Evolutionary conservation across 257 asterid species (phyloP).

Genomic region (Nicotiana attenuata): DNA sequence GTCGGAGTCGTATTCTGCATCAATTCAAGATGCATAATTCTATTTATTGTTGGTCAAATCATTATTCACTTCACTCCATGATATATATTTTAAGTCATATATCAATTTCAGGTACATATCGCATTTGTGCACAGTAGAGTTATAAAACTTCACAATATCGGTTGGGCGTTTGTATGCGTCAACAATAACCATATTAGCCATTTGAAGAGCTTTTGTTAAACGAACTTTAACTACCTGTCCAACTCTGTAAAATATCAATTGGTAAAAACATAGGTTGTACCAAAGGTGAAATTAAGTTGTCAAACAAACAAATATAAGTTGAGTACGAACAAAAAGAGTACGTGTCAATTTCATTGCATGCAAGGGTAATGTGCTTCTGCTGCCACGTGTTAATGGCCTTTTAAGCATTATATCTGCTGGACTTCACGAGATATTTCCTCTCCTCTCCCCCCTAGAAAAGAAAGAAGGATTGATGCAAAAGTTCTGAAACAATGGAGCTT

Average conservation of each 20-base stretch:
- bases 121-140: background rate
- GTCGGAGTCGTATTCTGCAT: background rate
- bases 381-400: background rate
- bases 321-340: background rate
- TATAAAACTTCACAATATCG: background rate
- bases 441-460: background rate
- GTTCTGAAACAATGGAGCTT: background rate
- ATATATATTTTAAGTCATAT: background rate
- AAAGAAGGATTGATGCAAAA: background rate
- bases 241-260: too few relatives aligned
- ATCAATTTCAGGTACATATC: background rate
- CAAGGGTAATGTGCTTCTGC: background rate
- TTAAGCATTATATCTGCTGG: too few relatives aligned
- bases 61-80: background rate
- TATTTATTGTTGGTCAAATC: background rate
- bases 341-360: conserved; percentile 3
- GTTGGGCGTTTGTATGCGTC: background rate
- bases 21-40: background rate
- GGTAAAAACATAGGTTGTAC: too few relatives aligned
- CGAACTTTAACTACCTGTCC: background rate
- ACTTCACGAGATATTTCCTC: background rate
- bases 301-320: too few relatives aligned
- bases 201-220: background rate
- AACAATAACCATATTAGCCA: background rate
- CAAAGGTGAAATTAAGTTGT: too few relatives aligned